These are phyloP conservation scores for Trypanosoma theileri DNA, from an alignment of 208 protist species.

Conservation along the genomic window DNA sequence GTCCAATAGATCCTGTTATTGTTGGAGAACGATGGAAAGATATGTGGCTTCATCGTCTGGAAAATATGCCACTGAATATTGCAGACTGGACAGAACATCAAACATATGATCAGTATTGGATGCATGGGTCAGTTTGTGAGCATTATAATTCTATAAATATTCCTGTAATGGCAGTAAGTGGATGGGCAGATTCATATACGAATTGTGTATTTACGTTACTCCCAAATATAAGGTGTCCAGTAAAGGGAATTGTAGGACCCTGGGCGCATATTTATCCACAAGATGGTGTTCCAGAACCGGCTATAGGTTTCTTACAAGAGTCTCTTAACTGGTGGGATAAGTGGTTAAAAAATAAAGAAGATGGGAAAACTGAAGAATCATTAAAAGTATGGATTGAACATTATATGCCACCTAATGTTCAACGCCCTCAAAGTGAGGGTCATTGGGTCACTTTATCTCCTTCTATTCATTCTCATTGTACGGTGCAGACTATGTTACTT, in stretches of 20 bases:
- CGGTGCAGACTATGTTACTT: constrained; percentile 22
- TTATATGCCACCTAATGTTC: constrained; percentile 38
- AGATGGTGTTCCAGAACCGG: constrained; percentile 46
- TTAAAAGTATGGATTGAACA: constrained; percentile 65
- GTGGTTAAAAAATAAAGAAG: constrained; percentile 41
- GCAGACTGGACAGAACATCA: constrained; percentile 53
- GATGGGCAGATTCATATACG: constrained; percentile 68
- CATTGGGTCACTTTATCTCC: constrained; percentile 42
- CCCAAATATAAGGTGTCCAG: constrained; percentile 45
- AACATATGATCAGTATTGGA: constrained; percentile 60
- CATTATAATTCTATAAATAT: constrained; percentile 58
- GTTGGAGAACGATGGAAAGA: constrained; percentile 51
- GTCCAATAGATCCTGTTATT: constrained; percentile 40
- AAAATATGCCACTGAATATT: constrained; percentile 51
- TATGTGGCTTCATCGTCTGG: constrained; percentile 50
- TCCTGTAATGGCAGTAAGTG: constrained; percentile 49
- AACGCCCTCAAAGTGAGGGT: constrained; percentile 41
- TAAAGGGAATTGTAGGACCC: constrained; percentile 57
- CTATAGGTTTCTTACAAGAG: constrained; percentile 62
- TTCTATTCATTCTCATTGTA: constrained; percentile 35
- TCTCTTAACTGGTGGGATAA: constrained; percentile 57
- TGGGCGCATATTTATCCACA: constrained; percentile 69
- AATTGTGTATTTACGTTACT: constrained; percentile 58
- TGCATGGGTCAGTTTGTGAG: constrained; percentile 55
- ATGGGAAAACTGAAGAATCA: constrained; percentile 34